phyloP scores from a whole-genome alignment of 148 eudicot species.

The Silene latifolia region DNA sequence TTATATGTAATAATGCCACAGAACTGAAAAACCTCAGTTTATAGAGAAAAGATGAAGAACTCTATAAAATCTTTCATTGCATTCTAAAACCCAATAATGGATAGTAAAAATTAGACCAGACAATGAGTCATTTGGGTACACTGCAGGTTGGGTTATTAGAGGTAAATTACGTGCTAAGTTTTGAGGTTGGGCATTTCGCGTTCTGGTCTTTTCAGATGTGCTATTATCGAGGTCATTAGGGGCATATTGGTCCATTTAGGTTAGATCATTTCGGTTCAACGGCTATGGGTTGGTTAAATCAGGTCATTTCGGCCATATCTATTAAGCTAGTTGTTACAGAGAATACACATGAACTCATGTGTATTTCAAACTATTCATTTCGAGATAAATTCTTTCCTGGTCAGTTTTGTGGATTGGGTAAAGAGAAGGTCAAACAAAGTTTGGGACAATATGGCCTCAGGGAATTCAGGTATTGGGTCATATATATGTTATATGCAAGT shows the following conservation, averaged over 20 bases:
- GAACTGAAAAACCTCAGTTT: background rate
- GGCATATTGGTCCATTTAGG: background rate
- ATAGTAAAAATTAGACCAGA: background rate
- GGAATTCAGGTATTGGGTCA: background rate
- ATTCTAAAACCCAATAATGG: background rate
- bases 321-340: too few relatives aligned
- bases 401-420: background rate
- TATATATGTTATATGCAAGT: background rate
- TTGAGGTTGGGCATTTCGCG: background rate
- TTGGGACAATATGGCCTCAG: background rate
- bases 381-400: background rate
- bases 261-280: background rate
- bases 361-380: too few relatives aligned
- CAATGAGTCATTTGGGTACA: background rate
- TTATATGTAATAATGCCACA: slow-evolving; percentile 4
- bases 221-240: background rate
- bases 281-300: background rate
- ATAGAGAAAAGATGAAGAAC: background rate
- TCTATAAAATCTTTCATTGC: background rate
- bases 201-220: background rate
- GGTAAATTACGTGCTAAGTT: background rate
- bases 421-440: background rate
- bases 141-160: background rate
- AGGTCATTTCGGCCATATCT: background rate
- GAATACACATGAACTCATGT: too few relatives aligned